Evolutionary conservation across 345 rosid species (phyloP), one percentile per base, ranked within the genome.

Genomic region (Ceriops decandra): DNA sequence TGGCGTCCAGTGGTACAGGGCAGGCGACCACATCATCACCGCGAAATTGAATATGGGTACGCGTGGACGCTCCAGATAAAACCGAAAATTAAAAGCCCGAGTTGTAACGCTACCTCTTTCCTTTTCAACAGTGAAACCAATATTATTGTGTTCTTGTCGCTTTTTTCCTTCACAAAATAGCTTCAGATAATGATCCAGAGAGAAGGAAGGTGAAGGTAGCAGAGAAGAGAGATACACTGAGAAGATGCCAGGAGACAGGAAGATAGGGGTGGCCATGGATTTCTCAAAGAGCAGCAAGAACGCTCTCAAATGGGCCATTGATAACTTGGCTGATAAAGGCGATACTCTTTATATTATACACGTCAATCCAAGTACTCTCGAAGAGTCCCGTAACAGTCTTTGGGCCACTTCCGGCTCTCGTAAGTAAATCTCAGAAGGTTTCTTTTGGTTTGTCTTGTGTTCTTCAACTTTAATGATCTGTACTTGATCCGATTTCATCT

Each of bases 271-370:
- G 74, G 98, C 97, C 8, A 75, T 95, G 98, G 99, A 95, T 68
- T 95, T 90, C 88, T 95, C 99, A 0, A 73, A 59, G 47, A 88
- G 96, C 87, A 95, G 99, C 93, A 95, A 90, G 82, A 75, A 76
- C 64, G 99, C 99, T 72, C 83, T 95, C 7, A 65, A 78, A 68
- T 95, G 99, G 99, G 92, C 98, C 4, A 64, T 92, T 3, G 75
- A 90, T 9, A 95, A 91, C 80, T 84, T 95, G 68, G 90, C 86
- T 0, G 86, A 92, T 54, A 84, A 77, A 71, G 90, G 88, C n/a
- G 99, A 95, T 66, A 83, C 87, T 17, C 75, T 95, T 56, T 83
- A 64, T 67, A 66, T 95, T 77, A 78, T 95, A 83, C 92, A 90
- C 79, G 68, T 93, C 76, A 86, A 81, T 56, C 82, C 79, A 38